Conservation (phyloP, 441 rosid genomes). For the Gossypium gossypioides region DNA sequence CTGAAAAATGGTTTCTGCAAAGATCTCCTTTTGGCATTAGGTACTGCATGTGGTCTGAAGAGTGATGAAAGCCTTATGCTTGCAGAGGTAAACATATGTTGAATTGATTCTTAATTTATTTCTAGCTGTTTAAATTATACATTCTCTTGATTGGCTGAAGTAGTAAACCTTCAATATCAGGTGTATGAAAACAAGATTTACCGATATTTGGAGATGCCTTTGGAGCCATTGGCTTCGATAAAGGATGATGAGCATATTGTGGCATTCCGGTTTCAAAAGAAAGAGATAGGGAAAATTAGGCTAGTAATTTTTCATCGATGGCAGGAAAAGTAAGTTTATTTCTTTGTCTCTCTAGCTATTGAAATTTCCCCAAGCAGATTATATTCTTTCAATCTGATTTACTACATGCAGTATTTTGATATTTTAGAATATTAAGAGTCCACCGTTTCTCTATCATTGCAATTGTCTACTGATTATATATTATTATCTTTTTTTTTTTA, state of each 20-base stretch:
- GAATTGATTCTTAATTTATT: not conserved
- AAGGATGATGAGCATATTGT: conserved; percentile 52
- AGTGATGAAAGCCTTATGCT: conserved; percentile 47
- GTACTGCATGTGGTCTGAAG: conserved; percentile 48
- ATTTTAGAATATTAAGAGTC: not conserved
- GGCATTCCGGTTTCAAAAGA: conserved; percentile 48
- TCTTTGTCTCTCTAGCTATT: not conserved
- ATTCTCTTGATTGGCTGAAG: conserved; percentile 19
- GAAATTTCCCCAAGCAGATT: not conserved
- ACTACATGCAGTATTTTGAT: not conserved
- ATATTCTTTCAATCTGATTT: not conserved
- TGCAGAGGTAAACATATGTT: conserved; percentile 38
- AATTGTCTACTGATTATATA: not conserved
- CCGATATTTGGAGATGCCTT: conserved; percentile 36
- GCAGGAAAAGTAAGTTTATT: conserved; percentile 43
- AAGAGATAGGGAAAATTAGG: conserved; percentile 48
- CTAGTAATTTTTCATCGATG: conserved; percentile 55
- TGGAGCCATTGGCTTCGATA: conserved; percentile 30
- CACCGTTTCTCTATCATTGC: not conserved
- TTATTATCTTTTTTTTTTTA: not conserved
- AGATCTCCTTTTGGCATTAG: conserved; percentile 45
- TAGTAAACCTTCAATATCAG: conserved; percentile 21
- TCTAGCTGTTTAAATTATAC: not conserved
- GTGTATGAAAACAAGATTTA: conserved; percentile 34
- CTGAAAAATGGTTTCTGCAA: conserved; percentile 42